These are phyloP conservation scores for Penicilliopsis zonata DNA, from an alignment of 495 filamentous ascomycete species.

Conservation along the genomic window DNA sequence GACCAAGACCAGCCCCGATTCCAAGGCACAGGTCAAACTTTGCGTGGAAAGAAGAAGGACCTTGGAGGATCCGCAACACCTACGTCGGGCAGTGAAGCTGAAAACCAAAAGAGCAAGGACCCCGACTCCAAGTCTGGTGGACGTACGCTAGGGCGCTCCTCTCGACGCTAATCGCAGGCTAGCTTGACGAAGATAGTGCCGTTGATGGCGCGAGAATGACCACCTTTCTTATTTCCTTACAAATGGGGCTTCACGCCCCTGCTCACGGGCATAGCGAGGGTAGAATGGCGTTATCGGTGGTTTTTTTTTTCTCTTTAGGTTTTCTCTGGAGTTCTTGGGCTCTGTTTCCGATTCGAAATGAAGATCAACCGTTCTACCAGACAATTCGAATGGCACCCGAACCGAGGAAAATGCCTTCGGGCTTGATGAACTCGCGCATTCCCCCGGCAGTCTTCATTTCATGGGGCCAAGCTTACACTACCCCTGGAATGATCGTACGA, in stretches of 20 bases:
- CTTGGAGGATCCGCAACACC: conserved; percentile 22
- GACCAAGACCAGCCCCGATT: conserved; percentile 63
- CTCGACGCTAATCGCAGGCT: neutral
- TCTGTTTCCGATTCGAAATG: too few species aligned
- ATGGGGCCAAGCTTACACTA: too few species aligned
- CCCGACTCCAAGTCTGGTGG: conserved; percentile 7
- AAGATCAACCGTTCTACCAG: too few species aligned
- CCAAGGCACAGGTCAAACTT: conserved; percentile 77
- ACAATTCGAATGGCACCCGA: too few species aligned
- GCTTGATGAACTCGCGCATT: too few species aligned
- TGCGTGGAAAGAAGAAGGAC: conserved; percentile 53
- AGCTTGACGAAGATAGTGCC: neutral
- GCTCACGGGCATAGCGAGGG: neutral
- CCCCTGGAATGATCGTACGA: too few species aligned
- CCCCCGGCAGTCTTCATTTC: too few species aligned
- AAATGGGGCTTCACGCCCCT: neutral
- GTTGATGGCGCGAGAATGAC: neutral
- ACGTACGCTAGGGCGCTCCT: conserved; percentile 8
- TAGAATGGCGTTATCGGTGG: neutral
- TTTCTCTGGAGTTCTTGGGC: too few species aligned
- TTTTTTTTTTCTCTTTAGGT: neutral
- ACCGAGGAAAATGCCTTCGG: too few species aligned
- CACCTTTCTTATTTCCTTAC: neutral
- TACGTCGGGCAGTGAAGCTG: conserved; percentile 21
- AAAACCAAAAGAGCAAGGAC: conserved; percentile 16